phyloP scores from a whole-genome alignment of 2,329 filamentous ascomycete species.

The Emmonsiellopsis sp. region DNA sequence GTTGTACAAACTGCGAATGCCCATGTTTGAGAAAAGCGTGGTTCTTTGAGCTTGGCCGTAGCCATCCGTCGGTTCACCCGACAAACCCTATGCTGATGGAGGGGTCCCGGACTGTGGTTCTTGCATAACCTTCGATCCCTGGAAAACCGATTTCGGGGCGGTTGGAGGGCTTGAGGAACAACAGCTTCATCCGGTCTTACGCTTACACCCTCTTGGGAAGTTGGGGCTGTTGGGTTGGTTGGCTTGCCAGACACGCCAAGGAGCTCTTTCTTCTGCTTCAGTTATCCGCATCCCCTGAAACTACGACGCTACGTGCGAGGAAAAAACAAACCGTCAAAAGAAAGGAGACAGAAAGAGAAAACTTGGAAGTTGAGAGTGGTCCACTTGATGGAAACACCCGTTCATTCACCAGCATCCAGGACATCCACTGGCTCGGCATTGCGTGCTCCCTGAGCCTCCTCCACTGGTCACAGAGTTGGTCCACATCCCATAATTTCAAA shows the following conservation, averaged over 20 bases:
- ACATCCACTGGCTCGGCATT: not conserved
- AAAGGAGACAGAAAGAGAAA: not conserved
- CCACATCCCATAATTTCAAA: not conserved
- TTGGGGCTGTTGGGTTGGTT: no score
- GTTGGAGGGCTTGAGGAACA: not conserved
- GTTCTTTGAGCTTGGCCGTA: not conserved
- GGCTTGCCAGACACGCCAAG: no score
- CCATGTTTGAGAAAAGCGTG: conserved; percentile 1
- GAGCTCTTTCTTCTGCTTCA: no score
- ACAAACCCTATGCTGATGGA: not conserved
- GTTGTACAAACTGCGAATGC: not conserved
- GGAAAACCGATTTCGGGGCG: not conserved
- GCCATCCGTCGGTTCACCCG: not conserved
- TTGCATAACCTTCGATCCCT: not conserved
- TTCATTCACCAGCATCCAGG: not conserved
- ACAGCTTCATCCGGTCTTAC: not conserved
- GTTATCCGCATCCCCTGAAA: not conserved
- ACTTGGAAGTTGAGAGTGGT: not conserved
- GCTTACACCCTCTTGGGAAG: not conserved
- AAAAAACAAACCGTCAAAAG: not conserved
- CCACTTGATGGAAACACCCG: not conserved
- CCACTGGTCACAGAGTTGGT: not conserved
- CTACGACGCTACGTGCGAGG: not conserved
- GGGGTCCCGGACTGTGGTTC: not conserved
- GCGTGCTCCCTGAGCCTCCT: not conserved